Evolutionary conservation across 495 filamentous ascomycete species (phyloP), one percentile per base, ranked within the genome.

Genomic region (Annulohypoxylon stygium): DNA sequence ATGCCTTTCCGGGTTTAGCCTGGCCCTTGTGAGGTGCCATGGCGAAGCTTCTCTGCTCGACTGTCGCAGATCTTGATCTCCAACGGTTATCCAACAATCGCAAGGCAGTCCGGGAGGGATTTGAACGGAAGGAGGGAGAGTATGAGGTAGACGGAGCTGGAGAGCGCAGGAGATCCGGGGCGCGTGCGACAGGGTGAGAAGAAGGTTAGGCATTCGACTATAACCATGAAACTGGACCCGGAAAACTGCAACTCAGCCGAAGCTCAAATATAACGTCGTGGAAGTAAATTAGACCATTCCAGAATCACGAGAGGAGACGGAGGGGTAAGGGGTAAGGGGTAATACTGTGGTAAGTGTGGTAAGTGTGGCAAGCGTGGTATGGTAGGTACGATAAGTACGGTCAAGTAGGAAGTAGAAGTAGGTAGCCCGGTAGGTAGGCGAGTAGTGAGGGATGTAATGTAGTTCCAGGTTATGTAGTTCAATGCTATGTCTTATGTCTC

Each of bases 21-120:
- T 73, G 67, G 54, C 66, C 68, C 48, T 66, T 71, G 34, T 67
- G 58, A 48, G 77, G 72, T 23, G 77, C 70, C 77, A 79, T 79
- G 70, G 51, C 61, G 65, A 65, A 37, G 50, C 11, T 58, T 23
- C 16, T 12, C 5, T 61, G 33, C 36, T 57, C 14, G n/a, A 14
- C 60, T 45, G n/a, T 64, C 26, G 62, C 51, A 5, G 12, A 23
- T 37, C 59, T 68, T 51, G 20, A 12, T 64, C 23, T 48, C 14
- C 14, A 47, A 37, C 26, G 20, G 58, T 43, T 33, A 54, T 54
- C 63, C 63, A 50, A 57, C 25, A 39, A n/a, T 70, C 41, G 33
- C 48, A 54, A 51, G 63, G 37, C 34, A 36, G 10, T 18, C 41
- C 58, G 9, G 7, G 45, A 64, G 51, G 65, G 26, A 60, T 45